Evolutionary conservation across 2,329 filamentous ascomycete species (phyloP), one percentile per base, ranked within the genome.

Genomic region (Xylaria sp.): DNA sequence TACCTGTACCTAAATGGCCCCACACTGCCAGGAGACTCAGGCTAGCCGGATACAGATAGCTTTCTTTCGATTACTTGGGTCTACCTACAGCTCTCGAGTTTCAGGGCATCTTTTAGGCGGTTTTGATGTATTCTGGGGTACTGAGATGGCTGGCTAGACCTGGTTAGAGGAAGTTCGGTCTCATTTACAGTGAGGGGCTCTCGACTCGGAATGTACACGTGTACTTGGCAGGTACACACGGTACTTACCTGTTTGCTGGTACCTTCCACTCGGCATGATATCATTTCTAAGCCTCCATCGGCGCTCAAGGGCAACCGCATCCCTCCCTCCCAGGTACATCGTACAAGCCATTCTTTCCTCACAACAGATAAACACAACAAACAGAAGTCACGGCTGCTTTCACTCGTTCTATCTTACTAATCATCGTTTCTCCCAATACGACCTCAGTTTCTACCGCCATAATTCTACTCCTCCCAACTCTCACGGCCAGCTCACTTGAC

Each of bases 231-330:
- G 37, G 37, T 42, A 42, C 37, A 9, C 6, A 9, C 8, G 11
- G 8, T 9, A 42, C 37, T 42, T 42, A n/a, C 42, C 42, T 46
- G 42, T 3, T 30, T 51, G 49, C 49, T 51, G 6, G 49, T 51
- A 51, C 49, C 49, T 37, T 16, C 19, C 39, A 39, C 34, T 57
- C 16, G 2, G 52, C 39, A 59, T 59, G 57, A 59, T 59, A 59
- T 59, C 57, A 59, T 59, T 55, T 49, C 52, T 55, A 55, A 59
- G 57, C 57, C 49, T 34, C 44, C 39, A 44, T 49, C 4, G 44
- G 10, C 47, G 37, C n/a, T 39, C 7, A 13, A 42, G 37, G 37
- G 37, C 37, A 42, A 42, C 11, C 37, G 11, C 37, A 42, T 42
- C 37, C 37, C 23, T 30, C 23, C 23, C 23, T 30, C 23, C 23